Conservation (phyloP, 768 basidiomycete species). For the Kwoniella botswanensis region DNA sequence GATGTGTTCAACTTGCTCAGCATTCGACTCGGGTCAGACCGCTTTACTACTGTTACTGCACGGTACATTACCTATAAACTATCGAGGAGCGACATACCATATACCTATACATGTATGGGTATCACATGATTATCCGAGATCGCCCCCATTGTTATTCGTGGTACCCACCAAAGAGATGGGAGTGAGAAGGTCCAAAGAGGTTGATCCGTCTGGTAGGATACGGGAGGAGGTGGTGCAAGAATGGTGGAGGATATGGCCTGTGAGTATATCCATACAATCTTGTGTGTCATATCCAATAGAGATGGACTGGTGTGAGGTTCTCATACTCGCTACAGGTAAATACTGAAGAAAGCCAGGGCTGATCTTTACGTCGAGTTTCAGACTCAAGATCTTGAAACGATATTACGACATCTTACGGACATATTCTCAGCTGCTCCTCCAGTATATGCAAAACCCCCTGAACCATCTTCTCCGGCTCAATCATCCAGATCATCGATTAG, state of each 20-base stretch:
- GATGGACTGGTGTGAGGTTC: no score
- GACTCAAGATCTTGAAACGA: conserved; percentile 75
- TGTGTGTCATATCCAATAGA: no score
- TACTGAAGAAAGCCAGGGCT: neutral
- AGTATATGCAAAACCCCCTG: conserved; percentile 73
- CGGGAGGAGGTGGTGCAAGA: conserved; percentile 74
- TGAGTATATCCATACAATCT: conserved; percentile 57
- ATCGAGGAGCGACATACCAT: conserved; percentile 78
- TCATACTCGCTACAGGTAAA: neutral
- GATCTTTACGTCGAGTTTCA: conserved; percentile 50
- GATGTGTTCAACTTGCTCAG: conserved; percentile 59
- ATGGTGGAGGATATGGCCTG: conserved; percentile 86
- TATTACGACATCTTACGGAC: conserved; percentile 77
- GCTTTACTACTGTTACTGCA: conserved; percentile 89
- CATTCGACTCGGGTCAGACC: conserved; percentile 91
- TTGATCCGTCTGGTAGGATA: conserved; percentile 66
- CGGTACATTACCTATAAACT: conserved; percentile 86
- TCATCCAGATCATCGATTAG: conserved; percentile 13
- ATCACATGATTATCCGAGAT: conserved; percentile 77
- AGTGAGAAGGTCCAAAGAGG: conserved; percentile 72
- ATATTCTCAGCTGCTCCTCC: conserved; percentile 86
- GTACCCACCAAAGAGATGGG: conserved; percentile 91
- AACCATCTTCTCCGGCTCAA: conserved; percentile 35
- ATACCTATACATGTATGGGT: conserved; percentile 92
- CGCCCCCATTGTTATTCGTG: conserved; percentile 85